A percentile compares a stretch with the other conserved stretches of the same genome.
Evolutionary conservation across 2,329 filamentous ascomycete species (phyloP).

Genomic region (Aurifilum marmelostoma): DNA sequence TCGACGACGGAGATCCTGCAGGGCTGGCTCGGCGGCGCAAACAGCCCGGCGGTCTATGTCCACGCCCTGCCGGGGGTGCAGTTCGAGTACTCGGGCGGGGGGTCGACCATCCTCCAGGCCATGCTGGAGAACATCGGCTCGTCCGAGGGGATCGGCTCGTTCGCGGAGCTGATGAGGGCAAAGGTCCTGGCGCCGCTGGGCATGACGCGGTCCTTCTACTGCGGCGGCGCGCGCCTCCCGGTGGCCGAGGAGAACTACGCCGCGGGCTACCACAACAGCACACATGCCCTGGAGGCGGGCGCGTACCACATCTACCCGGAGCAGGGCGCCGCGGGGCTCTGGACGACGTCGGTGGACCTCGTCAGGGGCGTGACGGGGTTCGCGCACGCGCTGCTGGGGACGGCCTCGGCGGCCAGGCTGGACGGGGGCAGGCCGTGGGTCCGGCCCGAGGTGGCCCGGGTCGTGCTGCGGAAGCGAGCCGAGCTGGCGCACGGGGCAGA

Average conservation of each 20-base stretch:
- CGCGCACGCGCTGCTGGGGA: conserved; percentile 19
- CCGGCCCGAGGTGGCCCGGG: conserved; percentile 15
- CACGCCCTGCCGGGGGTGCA: conserved; percentile 17
- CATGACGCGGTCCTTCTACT: conserved; percentile 25
- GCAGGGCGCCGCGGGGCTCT: conserved; percentile 24
- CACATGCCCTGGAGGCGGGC: conserved; percentile 6
- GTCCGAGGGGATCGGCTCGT: conserved; percentile 4
- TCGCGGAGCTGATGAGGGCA: conserved; percentile 20
- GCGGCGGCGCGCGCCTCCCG: conserved; percentile 8
- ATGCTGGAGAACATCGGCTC: conserved; percentile 22
- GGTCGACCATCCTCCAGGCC: conserved; percentile 23
- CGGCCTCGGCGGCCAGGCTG: conserved; percentile 8
- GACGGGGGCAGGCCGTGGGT: conserved; percentile 21
- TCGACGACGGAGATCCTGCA: conserved; percentile 17
- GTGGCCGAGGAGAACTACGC: conserved; percentile 21
- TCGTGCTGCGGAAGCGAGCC: conserved; percentile 14
- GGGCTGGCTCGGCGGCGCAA: conserved; percentile 19
- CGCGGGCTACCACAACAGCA: conserved; percentile 22
- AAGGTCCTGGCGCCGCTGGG: conserved; percentile 21
- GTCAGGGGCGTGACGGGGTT: conserved; percentile 20
- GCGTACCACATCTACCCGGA: conserved; percentile 24
- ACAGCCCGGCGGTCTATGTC: conserved; percentile 19
- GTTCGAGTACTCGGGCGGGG: conserved; percentile 21
- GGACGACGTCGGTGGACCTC: conserved; percentile 25
- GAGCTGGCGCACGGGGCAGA: conserved; percentile 6